phyloP scores from a whole-genome alignment of 352 stramenopile genomes.

The Phytophthora chlamydospora region DNA sequence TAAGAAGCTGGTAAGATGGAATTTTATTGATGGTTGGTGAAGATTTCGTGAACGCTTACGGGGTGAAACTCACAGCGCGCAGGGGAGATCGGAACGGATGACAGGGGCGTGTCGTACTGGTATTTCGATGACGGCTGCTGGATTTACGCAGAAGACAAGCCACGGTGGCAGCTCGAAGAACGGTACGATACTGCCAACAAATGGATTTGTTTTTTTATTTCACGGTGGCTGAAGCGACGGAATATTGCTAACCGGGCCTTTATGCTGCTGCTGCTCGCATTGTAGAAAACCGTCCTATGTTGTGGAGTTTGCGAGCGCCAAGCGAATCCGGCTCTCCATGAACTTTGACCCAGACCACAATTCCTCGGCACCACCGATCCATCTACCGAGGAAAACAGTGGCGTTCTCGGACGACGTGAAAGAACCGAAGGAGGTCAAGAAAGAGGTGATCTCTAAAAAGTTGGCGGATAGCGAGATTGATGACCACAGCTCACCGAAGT shows the following conservation, averaged over 20 bases:
- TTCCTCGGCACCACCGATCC: conserved; percentile 24
- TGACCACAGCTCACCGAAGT: neutral
- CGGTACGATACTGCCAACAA: conserved; percentile 25
- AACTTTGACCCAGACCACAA: conserved; percentile 63
- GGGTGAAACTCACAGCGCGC: conserved; percentile 44
- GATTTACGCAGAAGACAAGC: conserved; percentile 84
- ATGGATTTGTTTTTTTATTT: neutral
- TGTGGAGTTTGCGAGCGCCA: conserved; percentile 77
- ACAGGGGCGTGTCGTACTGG: conserved; percentile 81
- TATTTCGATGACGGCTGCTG: conserved; percentile 88
- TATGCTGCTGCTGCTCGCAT: no score
- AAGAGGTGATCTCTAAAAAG: conserved; percentile 2
- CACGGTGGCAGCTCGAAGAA: conserved; percentile 60
- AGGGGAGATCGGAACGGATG: conserved; percentile 75
- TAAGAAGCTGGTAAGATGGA: conserved; percentile 57
- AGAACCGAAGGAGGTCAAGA: conserved; percentile 13
- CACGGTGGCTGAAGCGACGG: no score
- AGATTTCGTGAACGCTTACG: conserved; percentile 7
- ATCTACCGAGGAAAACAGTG: conserved; percentile 16
- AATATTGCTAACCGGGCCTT: neutral
- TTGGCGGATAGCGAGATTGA: neutral
- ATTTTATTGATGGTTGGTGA: neutral
- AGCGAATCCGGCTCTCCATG: conserved; percentile 79
- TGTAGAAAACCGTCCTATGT: conserved; percentile 57
- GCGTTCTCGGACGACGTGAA: conserved; percentile 19